Base-by-base conservation (phyloP, 768 basidiomycete species). In the Xerocomellus dryophilus region DNA sequence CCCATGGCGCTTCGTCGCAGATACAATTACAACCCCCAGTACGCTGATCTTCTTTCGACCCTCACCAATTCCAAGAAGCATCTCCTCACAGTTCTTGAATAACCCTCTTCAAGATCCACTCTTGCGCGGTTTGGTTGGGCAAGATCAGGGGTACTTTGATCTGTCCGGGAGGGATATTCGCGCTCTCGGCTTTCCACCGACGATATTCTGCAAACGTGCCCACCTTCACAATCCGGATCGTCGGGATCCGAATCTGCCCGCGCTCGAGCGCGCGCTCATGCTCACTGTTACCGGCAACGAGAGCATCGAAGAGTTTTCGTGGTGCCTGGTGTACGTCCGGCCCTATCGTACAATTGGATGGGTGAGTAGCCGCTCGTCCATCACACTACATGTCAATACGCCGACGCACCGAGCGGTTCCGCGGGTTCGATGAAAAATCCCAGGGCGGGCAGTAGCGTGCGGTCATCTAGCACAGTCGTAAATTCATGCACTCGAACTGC, bases 81-180 rank as follows among this genome's bases (percentile, higher is more conserved):
- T 9, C 29, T 15, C 12, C 29, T 49, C 48, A 41, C 10, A 61
- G 20, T n/a, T 65, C 64, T 34, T 25, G 42, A 14, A 56, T 11
- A 4, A 65, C 64, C 45, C 48, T 53, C 11, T 58, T 40, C 45
- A 45, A 15, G 5, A 65, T 35, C 64, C 64, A 65, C 20, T 56
- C 54, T 23, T 47, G 34, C 2, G 12, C 18, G 4, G 12, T 31
- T 7, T n/a, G 17, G 18, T 65, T 27, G 11, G 35, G 11, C 12
- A 58, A 10, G 2, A 65, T 51, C 3, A 51, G 15, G 0, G 60
- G 60, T 2, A 61, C 49, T 21, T 65, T 65, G 36, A 61, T 51
- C 34, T 63, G 64, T 27, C 41, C 54, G 4, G 35, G 39, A 2
- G 29, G 38, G 3, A 45, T 10, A 5, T 56, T 58, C 11, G 15